Evolutionary conservation across 805 yeast species (phyloP).

Genomic region (Kluyveromyces dobzhanskii): DNA sequence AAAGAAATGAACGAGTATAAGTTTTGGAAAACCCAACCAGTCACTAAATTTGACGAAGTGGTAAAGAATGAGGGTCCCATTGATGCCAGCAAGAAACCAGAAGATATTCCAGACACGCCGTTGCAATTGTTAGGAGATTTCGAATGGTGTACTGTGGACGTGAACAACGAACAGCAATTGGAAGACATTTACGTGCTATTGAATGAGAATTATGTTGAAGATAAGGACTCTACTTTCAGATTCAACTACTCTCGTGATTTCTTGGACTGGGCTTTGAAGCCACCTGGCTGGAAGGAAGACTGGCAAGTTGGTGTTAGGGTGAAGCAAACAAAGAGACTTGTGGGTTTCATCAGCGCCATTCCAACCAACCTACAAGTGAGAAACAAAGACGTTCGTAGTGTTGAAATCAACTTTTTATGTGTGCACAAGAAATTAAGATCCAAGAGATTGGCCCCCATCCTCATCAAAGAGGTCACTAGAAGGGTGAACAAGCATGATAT

Average conservation of each 20-base stretch:
- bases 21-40: constrained; percentile 98
- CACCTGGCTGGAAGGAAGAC: constrained; percentile 85
- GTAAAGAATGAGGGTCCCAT: constrained; percentile 74
- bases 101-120: constrained; percentile 63
- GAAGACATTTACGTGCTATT: constrained; percentile 73
- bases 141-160: constrained; percentile 81
- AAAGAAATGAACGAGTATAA: constrained; percentile 82
- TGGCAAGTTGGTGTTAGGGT: constrained; percentile 96
- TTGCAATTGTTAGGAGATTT: constrained; percentile 67
- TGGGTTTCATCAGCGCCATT: constrained; percentile 88
- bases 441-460: constrained; percentile 90
- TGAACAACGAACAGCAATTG: constrained; percentile 45
- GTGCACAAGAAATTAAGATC: constrained; percentile 88
- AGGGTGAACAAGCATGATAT: constrained; percentile 75
- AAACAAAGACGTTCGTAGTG: constrained; percentile 47
- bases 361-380: constrained; percentile 66
- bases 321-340: constrained; percentile 61
- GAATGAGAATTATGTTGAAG: constrained; percentile 91
- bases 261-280: constrained; percentile 85
- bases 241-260: constrained; percentile 81
- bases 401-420: constrained; percentile 89
- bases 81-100: constrained; percentile 57
- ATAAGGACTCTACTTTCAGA: constrained; percentile 83
- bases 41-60: constrained; percentile 62
- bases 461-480: constrained; percentile 90